These are phyloP conservation scores for Amphichorda felina DNA, from an alignment of 2,329 filamentous ascomycete species.

Conservation along the genomic window DNA sequence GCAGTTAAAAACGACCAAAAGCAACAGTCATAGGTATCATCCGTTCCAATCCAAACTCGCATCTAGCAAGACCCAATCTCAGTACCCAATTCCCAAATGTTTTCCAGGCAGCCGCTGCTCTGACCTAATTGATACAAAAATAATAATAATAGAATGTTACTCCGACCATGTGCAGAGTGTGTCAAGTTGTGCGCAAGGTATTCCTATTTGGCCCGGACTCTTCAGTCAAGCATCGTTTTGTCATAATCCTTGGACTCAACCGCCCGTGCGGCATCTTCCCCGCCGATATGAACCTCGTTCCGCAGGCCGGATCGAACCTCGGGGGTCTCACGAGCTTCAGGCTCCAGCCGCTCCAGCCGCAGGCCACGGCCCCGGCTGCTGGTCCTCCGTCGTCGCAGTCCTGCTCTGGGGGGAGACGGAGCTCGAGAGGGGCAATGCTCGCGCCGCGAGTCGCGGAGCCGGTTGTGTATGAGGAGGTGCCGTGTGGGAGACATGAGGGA, in stretches of 20 bases:
- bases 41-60: no score
- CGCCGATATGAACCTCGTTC: slow-evolving; percentile 18
- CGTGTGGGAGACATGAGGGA: slow-evolving; percentile 25
- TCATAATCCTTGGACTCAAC: not conserved
- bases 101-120: no score
- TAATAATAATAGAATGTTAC: no score
- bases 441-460: slow-evolving; percentile 25
- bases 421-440: slow-evolving; percentile 31
- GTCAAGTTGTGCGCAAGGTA: no score
- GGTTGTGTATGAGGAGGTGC: slow-evolving; percentile 26
- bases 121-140: no score
- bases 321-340: slow-evolving; percentile 10
- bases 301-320: slow-evolving; percentile 19
- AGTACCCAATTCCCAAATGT: no score
- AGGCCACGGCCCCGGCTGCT: slow-evolving; percentile 24
- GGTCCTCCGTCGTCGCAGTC: slow-evolving; percentile 21
- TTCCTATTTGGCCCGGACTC: no score
- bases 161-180: no score
- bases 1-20: no score
- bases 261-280: not conserved
- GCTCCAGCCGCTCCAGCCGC: slow-evolving; percentile 16
- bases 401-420: slow-evolving; percentile 17
- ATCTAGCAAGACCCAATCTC: no score
- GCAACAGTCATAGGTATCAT: no score
- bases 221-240: no score